These are phyloP conservation scores for Elsinoe australis DNA, from an alignment of 2,329 filamentous ascomycete species.

Conservation along the genomic window DNA sequence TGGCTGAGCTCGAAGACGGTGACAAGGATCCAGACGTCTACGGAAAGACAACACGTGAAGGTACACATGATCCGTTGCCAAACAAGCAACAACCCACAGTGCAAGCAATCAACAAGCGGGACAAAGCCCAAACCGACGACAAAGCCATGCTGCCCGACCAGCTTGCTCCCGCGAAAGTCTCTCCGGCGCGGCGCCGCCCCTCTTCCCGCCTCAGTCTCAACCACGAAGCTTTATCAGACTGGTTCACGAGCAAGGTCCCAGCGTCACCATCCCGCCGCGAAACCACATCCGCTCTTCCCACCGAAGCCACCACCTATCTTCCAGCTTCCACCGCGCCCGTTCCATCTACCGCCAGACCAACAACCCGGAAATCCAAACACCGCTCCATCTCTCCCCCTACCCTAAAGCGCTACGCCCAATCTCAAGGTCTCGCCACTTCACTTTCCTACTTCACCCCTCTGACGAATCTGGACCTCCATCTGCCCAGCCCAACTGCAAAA, in stretches of 20 bases:
- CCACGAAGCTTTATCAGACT: slow-evolving; percentile 30
- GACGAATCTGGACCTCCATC: slow-evolving; percentile 30
- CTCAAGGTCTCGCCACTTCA: slow-evolving; percentile 33
- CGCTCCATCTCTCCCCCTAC: slow-evolving; percentile 18
- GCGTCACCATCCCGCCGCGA: slow-evolving; percentile 14
- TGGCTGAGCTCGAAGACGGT: neutral
- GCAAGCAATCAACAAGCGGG: neutral
- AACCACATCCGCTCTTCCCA: neutral
- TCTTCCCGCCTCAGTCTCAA: slow-evolving; percentile 26
- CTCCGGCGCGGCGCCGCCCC: slow-evolving; percentile 32
- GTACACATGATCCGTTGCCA: neutral
- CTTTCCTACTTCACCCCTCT: slow-evolving; percentile 42
- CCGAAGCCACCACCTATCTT: neutral
- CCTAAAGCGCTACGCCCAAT: slow-evolving; percentile 8
- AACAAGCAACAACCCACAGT: neutral
- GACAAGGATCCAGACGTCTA: neutral
- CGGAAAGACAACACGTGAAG: too few species aligned
- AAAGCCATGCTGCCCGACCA: too few species aligned
- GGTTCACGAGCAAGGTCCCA: slow-evolving; percentile 30
- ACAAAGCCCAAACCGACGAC: too few species aligned
- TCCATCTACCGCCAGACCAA: neutral
- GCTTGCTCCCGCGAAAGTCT: too few species aligned
- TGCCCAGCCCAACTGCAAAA: slow-evolving; percentile 34
- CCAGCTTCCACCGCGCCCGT: neutral
- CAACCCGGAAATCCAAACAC: neutral